A percentile compares a stretch with the other conserved stretches of the same genome.
Evolutionary conservation across 257 asterid species (phyloP).

Genomic region (Perilla frutescens): DNA sequence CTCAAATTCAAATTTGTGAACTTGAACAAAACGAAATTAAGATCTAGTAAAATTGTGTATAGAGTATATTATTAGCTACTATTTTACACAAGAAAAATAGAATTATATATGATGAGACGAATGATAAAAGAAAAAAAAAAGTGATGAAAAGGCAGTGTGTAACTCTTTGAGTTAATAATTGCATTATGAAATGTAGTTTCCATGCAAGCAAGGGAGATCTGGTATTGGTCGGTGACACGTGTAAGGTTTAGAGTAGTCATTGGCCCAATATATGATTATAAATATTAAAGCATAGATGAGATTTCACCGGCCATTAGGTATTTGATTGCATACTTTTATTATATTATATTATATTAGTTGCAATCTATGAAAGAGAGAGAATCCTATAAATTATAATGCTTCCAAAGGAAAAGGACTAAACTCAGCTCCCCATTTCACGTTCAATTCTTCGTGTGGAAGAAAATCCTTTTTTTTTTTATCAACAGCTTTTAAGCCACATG

Average conservation of each 20-base stretch:
- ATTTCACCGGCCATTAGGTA: conserved; percentile 47
- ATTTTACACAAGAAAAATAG: too few relatives aligned
- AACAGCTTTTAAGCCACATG: conserved; percentile 40
- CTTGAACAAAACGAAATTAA: too few relatives aligned
- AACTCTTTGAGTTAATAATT: too few relatives aligned
- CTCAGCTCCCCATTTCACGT: background rate
- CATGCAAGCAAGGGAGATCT: conserved; percentile 29
- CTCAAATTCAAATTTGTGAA: too few relatives aligned
- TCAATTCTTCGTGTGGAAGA: conserved; percentile 38
- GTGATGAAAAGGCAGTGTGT: too few relatives aligned
- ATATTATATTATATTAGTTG: background rate
- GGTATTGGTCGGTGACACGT: conserved; percentile 56
- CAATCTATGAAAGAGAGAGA: conserved; percentile 11
- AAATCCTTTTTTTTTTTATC: conserved; percentile 14
- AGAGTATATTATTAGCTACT: too few relatives aligned
- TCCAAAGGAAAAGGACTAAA: conserved; percentile 10
- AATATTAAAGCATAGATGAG: conserved; percentile 11
- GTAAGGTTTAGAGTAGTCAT: conserved; percentile 28
- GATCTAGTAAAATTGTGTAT: too few relatives aligned
- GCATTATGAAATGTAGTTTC: conserved; percentile 7
- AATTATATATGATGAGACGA: too few relatives aligned
- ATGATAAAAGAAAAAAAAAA: too few relatives aligned
- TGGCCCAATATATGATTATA: background rate
- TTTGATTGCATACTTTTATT: conserved; percentile 9
- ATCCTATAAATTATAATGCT: conserved; percentile 33